These are phyloP conservation scores for Lepidium didymum DNA, from an alignment of 345 rosid genomes.

Conservation along the genomic window DNA sequence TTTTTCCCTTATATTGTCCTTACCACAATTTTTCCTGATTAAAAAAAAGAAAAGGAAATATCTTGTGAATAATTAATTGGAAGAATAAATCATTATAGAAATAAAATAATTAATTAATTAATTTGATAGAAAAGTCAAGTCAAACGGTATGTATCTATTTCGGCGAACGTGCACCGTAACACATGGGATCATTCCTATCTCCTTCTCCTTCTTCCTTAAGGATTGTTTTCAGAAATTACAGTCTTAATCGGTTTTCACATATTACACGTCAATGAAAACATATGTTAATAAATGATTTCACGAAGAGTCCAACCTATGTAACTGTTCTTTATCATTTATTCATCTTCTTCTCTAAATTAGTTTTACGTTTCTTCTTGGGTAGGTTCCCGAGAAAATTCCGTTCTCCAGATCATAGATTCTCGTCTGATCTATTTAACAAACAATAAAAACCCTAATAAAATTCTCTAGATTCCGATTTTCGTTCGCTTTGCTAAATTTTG, in stretches of 20 bases:
- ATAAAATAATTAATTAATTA: not conserved
- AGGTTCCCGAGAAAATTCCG: constrained; percentile 7
- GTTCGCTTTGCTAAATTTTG: not conserved
- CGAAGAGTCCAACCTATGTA: constrained; percentile 3
- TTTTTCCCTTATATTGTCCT: too few species aligned
- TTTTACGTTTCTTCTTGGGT: constrained; percentile 21
- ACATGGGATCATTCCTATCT: not conserved
- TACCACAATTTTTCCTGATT: too few species aligned
- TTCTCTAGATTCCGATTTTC: not conserved
- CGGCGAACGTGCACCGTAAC: not conserved
- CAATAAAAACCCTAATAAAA: not conserved
- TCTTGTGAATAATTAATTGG: too few species aligned
- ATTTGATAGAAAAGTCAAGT: not conserved
- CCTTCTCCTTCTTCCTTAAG: too few species aligned
- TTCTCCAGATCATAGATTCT: not conserved
- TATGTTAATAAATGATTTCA: not conserved
- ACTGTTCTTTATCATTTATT: not conserved
- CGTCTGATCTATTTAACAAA: not conserved
- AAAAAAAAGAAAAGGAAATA: too few species aligned
- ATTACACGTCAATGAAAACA: constrained; percentile 6
- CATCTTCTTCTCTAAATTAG: not conserved
- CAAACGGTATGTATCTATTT: not conserved
- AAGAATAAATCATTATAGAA: too few species aligned
- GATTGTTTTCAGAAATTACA: not conserved
- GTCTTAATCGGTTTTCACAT: not conserved